Evolutionary conservation across 1,139 yeast species (phyloP).

Genomic region (Hanseniaspora uvarum): DNA sequence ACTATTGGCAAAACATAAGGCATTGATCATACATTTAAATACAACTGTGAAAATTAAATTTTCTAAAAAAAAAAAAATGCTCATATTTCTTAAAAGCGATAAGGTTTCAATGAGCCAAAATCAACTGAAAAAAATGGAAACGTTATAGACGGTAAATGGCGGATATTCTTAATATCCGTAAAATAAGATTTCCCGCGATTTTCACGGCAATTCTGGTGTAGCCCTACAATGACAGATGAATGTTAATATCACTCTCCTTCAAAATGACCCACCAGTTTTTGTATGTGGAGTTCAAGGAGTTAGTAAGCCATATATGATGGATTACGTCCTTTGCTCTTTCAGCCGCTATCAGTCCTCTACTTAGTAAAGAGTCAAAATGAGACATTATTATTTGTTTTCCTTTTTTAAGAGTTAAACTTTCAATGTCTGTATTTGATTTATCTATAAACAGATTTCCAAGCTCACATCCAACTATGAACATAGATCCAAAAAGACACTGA

Average conservation of each 20-base stretch:
- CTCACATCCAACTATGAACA: constrained; percentile 55
- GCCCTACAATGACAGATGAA: constrained; percentile 33
- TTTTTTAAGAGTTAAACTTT: not conserved
- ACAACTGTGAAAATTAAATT: not conserved
- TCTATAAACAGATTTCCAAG: constrained; percentile 23
- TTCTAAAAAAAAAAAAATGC: not conserved
- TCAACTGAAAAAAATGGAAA: not conserved
- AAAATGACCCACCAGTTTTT: constrained; percentile 50
- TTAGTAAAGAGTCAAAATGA: constrained; percentile 32
- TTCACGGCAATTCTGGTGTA: not conserved
- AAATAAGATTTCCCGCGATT: not conserved
- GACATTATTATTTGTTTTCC: constrained; percentile 6
- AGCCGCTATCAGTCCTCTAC: constrained; percentile 44
- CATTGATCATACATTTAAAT: not conserved
- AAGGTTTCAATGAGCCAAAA: not conserved
- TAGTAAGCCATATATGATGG: constrained; percentile 42
- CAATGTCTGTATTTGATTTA: not conserved
- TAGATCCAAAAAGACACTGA: constrained; percentile 45
- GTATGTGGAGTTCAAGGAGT: constrained; percentile 32
- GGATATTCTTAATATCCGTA: not conserved
- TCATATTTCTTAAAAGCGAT: not conserved
- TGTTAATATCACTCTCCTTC: constrained; percentile 37
- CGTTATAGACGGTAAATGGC: not conserved
- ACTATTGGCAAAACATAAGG: no score
- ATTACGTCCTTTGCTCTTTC: constrained; percentile 41